Conservation (phyloP, 768 basidiomycete genomes). For the Lentinula sp. region DNA sequence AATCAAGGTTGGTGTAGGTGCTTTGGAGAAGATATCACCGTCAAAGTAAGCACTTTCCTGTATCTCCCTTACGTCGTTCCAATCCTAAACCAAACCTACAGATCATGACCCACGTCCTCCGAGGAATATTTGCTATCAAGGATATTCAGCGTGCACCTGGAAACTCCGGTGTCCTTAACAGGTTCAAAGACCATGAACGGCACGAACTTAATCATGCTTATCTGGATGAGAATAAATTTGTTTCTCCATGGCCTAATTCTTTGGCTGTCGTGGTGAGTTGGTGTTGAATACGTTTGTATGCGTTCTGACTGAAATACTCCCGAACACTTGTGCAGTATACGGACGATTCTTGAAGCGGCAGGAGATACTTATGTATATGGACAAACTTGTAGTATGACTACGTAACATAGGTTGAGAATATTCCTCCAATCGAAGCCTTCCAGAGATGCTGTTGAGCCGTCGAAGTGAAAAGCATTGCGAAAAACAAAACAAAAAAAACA, state of each 20-base stretch:
- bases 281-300: no score
- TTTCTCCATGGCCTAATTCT: slow-evolving; percentile 62
- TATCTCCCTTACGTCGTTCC: not conserved
- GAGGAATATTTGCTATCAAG: slow-evolving; percentile 51
- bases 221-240: slow-evolving; percentile 41
- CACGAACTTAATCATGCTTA: slow-evolving; percentile 51
- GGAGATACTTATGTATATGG: no score
- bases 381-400: no score
- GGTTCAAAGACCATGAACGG: slow-evolving; percentile 44
- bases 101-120: slow-evolving; percentile 58
- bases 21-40: slow-evolving; percentile 46
- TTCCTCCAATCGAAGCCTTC: no score
- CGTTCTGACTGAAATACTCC: no score
- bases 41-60: slow-evolving; percentile 34
- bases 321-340: not conserved
- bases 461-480: no score
- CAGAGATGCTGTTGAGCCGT: no score
- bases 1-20: slow-evolving; percentile 14
- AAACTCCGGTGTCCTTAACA: slow-evolving; percentile 56
- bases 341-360: not conserved
- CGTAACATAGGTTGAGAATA: no score
- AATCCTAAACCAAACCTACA: slow-evolving; percentile 13
- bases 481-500: no score
- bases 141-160: slow-evolving; percentile 64
- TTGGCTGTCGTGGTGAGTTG: slow-evolving; percentile 50